Base-by-base conservation (phyloP, 805 yeast genomes). In the Ogataea kodamae region DNA sequence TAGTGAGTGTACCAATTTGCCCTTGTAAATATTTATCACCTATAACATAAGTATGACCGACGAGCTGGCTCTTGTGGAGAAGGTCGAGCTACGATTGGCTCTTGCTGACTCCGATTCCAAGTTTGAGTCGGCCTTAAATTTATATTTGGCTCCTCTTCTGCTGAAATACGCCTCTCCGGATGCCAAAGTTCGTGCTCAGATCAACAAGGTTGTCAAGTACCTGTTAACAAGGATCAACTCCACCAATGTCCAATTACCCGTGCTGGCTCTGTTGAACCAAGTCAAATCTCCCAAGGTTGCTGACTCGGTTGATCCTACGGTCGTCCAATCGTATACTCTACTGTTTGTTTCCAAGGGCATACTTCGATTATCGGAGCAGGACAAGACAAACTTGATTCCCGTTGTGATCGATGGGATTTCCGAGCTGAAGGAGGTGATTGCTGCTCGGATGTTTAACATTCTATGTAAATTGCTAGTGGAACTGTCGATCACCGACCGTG, bases 31-130 rank as follows among this genome's bases (percentile, higher is more conserved):
- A 28, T 22, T 23, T 23, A 31, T 14, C 24, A 12, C 25, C 20
- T 16, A n/a, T n/a, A n/a, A n/a, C 16, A 10, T 13, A 11, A 26
- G 22, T 19, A 35, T 50, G 54, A 43, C 53, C 9, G 67, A 59
- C 24, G 94, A 85, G 49, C 57, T 78, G 28, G 67, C 72, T 1
- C 60, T 84, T 37, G 69, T 85, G 22, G 78, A 79, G 49, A 82
- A 79, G 52, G 96, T 85, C 1, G 97, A 89, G 56, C 71, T 89
- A 30, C 66, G 86, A 23, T 67, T 90, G 12, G 90, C 94, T 1
- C 62, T 90, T 25, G 85, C 97, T 0, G 74, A 73, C 30, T 65
- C 79, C 0, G 82, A 80, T 28, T 67, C 59, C 3, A 82, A 81
- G 49, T 71, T 88, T 35, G 79, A 82, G 50, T 52, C 70, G 2